phyloP scores from a whole-genome alignment of 371 early-diverging fungal genomes.

The Saksenaea oblongispora region DNA sequence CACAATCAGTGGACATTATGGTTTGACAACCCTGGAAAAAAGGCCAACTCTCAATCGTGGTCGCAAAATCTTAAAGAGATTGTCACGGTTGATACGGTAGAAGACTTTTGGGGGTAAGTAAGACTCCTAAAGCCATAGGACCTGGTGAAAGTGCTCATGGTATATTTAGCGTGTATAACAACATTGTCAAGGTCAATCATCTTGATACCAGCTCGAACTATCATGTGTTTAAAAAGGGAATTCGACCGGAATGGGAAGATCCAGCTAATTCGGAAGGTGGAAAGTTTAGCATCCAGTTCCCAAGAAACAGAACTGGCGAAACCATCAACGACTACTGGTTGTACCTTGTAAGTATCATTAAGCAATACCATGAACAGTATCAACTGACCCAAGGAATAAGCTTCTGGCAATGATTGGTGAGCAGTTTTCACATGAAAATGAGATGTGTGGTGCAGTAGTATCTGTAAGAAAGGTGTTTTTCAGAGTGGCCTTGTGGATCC shows the following conservation, averaged over 20 bases:
- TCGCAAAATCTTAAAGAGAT: constrained; percentile 86
- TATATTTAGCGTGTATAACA: constrained; percentile 78
- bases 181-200: constrained; percentile 80
- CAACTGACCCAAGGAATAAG: constrained; percentile 24
- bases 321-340: constrained; percentile 88
- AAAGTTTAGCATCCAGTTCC: constrained; percentile 89
- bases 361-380: not conserved
- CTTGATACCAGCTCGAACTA: constrained; percentile 86
- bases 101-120: constrained; percentile 95
- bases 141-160: not conserved
- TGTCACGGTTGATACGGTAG: constrained; percentile 87
- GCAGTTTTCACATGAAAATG: constrained; percentile 72
- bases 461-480: constrained; percentile 81
- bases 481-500: constrained; percentile 91
- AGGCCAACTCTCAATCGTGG: constrained; percentile 84
- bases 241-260: constrained; percentile 99
- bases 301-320: constrained; percentile 69
- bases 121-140: not conserved
- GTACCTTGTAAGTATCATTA: constrained; percentile 60
- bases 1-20: constrained; percentile 92
- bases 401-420: constrained; percentile 93
- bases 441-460: constrained; percentile 91
- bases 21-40: constrained; percentile 89
- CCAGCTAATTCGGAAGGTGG: constrained; percentile 95
- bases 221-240: constrained; percentile 95